Percentiles rank a stretch among this genome's conserved stretches.
phyloP scores from a whole-genome alignment of 768 basidiomycete species.

The Fibroporia radiculosa region DNA sequence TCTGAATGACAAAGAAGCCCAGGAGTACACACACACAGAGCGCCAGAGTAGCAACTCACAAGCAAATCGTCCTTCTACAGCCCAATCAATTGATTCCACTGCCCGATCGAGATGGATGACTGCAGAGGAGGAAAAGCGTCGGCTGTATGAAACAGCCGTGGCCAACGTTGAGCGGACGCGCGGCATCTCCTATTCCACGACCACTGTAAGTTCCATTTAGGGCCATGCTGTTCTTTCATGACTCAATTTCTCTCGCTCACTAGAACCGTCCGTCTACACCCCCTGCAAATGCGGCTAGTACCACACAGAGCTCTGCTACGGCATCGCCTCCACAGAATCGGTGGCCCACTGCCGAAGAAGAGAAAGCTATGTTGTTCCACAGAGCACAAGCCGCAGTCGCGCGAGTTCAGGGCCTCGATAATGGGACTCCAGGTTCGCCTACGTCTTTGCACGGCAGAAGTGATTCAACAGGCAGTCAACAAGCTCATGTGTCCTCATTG shows the following conservation, averaged over 20 bases:
- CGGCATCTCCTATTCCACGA: no score
- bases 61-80: neutral
- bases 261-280: neutral
- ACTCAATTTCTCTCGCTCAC: neutral
- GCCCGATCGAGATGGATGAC: conserved; percentile 14
- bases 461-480: conserved; percentile 16
- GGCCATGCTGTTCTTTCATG: neutral
- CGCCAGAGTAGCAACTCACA: neutral
- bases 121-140: conserved; percentile 41
- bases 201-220: conserved; percentile 11
- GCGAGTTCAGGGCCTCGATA: conserved; percentile 44
- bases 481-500: conserved; percentile 16
- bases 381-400: conserved; percentile 61
- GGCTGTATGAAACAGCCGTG: conserved; percentile 32
- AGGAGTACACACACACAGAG: conserved; percentile 37
- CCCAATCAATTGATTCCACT: neutral
- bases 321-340: conserved; percentile 10
- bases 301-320: neutral
- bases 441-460: conserved; percentile 16
- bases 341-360: conserved; percentile 70
- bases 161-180: conserved; percentile 33
- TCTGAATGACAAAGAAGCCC: conserved; percentile 26
- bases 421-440: conserved; percentile 15
- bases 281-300: neutral
- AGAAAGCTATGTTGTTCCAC: conserved; percentile 66